Base-by-base conservation (phyloP, 805 yeast genomes). In the Myxozyma sirexii region DNA sequence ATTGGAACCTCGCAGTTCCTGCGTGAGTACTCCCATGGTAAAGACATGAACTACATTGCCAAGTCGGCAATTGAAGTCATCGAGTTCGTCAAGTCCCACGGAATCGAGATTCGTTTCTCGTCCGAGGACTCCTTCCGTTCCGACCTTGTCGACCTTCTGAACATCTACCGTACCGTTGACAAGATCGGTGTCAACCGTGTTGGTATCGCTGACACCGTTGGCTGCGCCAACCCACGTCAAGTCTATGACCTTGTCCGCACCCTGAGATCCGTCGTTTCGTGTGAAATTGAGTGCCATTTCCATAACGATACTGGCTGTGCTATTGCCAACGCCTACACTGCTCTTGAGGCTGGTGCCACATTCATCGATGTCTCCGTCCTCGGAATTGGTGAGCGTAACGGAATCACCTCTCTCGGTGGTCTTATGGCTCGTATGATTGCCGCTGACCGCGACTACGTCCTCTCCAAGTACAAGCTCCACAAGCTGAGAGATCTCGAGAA, bases 271-370 rank as follows among this genome's bases (percentile, higher is more conserved):
- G 97, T 93, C 52, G 98, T 93, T 51, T 86, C 89, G 38, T 93
- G 98, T 80, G 99, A 93, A 75, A 92, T 93, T 71, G 99, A 93
- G 80, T 90, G 97, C 76, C 99, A 93, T 76, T 94, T 93, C 89
- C 99, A 93, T 80, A 90, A 93, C 75, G 99, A 93, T 76, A 93
- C 99, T 35, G 99, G 99, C 65, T 94, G 98, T 80, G 97, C 99
- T 67, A 90, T 93, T 78, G 97, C 97, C 63, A 93, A 93, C 75
- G 97, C 99, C 35, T 94, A 94, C 83, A 90, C 97, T 59, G 98
- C 98, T 13, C 81, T 93, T 70, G 99, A 93, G 78, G 99, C 91
- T 56, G 99, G 99, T 71, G 99, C 99, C 68, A 85, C 84, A 72
- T 83, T 92, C 70, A 89, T 93, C 67, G 99, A 93, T 77, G 96